Conservation (phyloP, 768 basidiomycete genomes). For the Tulasnella calospora region DNA sequence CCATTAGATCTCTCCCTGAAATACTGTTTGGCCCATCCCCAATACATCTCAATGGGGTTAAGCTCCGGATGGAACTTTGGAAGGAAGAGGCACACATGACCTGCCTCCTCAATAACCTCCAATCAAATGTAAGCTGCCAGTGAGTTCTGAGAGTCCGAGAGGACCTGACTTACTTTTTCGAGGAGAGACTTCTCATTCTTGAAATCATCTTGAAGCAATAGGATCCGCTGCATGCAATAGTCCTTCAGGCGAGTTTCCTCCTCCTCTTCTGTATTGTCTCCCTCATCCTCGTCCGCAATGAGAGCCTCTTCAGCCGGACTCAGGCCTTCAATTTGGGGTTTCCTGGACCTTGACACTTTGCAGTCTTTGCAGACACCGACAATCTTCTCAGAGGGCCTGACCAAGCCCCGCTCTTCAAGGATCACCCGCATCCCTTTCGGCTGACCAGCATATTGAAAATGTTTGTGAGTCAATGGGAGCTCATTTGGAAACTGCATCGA, state of each 20-base stretch:
- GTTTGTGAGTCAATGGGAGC: background rate
- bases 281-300: background rate
- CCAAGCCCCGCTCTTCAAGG: slow-evolving; percentile 39
- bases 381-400: background rate
- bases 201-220: slow-evolving; percentile 44
- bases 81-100: background rate
- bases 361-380: background rate
- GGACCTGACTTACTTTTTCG: slow-evolving; percentile 20
- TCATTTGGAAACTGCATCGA: background rate
- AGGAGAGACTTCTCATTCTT: slow-evolving; percentile 28
- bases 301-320: background rate
- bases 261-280: slow-evolving; percentile 16
- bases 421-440: slow-evolving; percentile 39
- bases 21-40: background rate
- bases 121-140: background rate
- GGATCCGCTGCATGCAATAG: slow-evolving; percentile 40
- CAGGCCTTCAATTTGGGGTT: background rate
- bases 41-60: slow-evolving; percentile 1
- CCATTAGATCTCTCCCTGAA: background rate
- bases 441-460: slow-evolving; percentile 31
- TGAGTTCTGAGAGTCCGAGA: background rate
- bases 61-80: background rate
- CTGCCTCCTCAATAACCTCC: background rate
- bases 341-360: background rate
- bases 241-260: slow-evolving; percentile 25